Evolutionary conservation across 495 filamentous ascomycete species (phyloP).

Genomic region (Penicillium goetzii): DNA sequence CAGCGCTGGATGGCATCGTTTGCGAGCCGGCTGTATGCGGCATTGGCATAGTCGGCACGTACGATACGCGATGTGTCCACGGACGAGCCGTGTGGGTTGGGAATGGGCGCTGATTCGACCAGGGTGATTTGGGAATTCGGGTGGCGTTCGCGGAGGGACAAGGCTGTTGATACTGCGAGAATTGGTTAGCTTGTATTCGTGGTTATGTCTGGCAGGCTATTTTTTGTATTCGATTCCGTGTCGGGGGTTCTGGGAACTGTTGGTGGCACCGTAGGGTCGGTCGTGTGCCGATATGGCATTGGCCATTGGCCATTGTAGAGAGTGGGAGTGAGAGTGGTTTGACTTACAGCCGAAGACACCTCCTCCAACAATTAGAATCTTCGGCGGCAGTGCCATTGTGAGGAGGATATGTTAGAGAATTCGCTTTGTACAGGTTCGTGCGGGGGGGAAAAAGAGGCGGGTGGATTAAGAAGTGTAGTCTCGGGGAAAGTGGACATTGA

Average conservation of each 20-base stretch:
- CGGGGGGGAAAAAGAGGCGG: neutral
- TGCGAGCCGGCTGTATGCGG: constrained; percentile 71
- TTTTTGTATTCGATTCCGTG: constrained; percentile 1
- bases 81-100: constrained; percentile 69
- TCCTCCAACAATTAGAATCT: constrained; percentile 75
- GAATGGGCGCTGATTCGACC: constrained; percentile 69
- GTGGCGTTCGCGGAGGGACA: constrained; percentile 63
- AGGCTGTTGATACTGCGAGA: constrained; percentile 61
- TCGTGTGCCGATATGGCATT: neutral
- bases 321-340: neutral
- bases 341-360: constrained; percentile 73
- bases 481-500: constrained; percentile 3
- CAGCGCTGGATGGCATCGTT: constrained; percentile 69
- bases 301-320: neutral
- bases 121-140: constrained; percentile 62
- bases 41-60: constrained; percentile 78
- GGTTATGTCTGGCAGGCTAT: neutral
- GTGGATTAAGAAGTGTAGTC: too few species aligned
- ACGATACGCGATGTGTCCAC: constrained; percentile 80
- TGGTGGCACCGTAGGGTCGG: constrained; percentile 1
- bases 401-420: neutral
- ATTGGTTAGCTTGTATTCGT: constrained; percentile 18
- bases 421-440: neutral
- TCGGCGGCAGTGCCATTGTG: constrained; percentile 47
- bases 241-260: neutral